Percentiles rank a stretch among this genome's conserved stretches.
Evolutionary conservation across 108 stramenopile genomes (phyloP).

Genomic region (Chaetoceros tenuissimus): DNA sequence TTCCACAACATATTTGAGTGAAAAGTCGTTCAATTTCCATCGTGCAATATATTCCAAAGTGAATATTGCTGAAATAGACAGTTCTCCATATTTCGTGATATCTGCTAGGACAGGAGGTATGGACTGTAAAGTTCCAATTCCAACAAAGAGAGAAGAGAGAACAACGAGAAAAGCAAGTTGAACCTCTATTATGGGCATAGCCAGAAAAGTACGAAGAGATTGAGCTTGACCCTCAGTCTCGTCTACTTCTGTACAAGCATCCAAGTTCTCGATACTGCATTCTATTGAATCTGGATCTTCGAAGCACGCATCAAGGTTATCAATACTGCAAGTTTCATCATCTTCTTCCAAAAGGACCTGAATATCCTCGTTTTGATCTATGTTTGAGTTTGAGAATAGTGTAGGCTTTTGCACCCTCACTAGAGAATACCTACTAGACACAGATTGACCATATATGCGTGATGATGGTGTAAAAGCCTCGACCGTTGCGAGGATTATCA

Average conservation of each 20-base stretch:
- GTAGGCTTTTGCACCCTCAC: too few species aligned
- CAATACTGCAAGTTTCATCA: constrained; percentile 13
- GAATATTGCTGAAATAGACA: neutral
- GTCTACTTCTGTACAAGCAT: constrained; percentile 1
- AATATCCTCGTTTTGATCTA: too few species aligned
- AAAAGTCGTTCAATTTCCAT: constrained; percentile 8
- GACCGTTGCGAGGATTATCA: too few species aligned
- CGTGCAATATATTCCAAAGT: constrained; percentile 3
- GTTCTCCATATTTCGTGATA: neutral
- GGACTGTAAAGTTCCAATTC: constrained; percentile 3
- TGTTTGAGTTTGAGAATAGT: too few species aligned
- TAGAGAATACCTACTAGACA: too few species aligned
- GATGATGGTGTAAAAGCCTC: too few species aligned
- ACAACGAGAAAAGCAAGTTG: constrained; percentile 5
- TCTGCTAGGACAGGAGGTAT: neutral
- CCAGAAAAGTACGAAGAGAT: neutral
- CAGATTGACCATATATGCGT: too few species aligned
- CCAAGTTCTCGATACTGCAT: constrained; percentile 10
- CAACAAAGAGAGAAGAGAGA: constrained; percentile 4
- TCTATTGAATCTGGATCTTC: neutral
- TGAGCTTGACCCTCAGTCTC: neutral
- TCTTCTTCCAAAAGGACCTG: too few species aligned
- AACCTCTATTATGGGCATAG: constrained; percentile 4
- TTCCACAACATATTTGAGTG: neutral
- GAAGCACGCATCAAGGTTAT: constrained; percentile 6